Base-by-base conservation (phyloP, 1,284 basidiomycete genomes). In the Microbotryomycetes sp. region DNA sequence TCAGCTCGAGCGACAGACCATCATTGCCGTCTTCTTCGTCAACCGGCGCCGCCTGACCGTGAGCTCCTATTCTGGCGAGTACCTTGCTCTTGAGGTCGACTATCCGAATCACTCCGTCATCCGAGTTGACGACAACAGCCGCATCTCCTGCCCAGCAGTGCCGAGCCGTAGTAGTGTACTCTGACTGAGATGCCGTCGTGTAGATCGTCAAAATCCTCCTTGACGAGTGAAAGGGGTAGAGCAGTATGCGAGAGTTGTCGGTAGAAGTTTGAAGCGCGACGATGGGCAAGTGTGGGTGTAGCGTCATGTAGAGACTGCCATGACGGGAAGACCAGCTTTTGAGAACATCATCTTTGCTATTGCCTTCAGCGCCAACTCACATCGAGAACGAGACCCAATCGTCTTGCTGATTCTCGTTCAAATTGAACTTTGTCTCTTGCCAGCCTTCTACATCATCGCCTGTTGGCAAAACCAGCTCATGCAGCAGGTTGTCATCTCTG, bases 251-350 rank as follows among this genome's bases (percentile, higher is more conserved):
- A 0, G 70, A 55, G 13, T 56, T 61, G 15, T 56, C 27, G 15
- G 70, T 70, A 23, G 65, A 66, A 31, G 71, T 73, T 50, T 73
- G 71, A 2, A 73, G 59, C 2, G 61, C 59, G 41, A 73, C 55
- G 28, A 68, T 28, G 4, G 65, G 67, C 31, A 66, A 56, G 21
- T 53, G 27, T 7, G 71, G 71, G 45, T 73, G 71, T 3, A 70
- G n/a, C 3, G 64, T 46, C 21, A 73, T 60, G n/a, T 56, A 56
- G 21, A 71, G 62, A 28, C 66, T 69, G 57, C 1, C 29, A 21
- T 26, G 26, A 24, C 23, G 27, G 9, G 9, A 52, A 3, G n/a
- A 13, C 9, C 9, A 2, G 24, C 0, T 21, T 52, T 24, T 23
- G 50, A n/a, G 13, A 16, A 27, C 11, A 7, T 18, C 18, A 9